Conservation (phyloP, 352 stramenopile genomes). For the Halophytophthora batemanensis region DNA sequence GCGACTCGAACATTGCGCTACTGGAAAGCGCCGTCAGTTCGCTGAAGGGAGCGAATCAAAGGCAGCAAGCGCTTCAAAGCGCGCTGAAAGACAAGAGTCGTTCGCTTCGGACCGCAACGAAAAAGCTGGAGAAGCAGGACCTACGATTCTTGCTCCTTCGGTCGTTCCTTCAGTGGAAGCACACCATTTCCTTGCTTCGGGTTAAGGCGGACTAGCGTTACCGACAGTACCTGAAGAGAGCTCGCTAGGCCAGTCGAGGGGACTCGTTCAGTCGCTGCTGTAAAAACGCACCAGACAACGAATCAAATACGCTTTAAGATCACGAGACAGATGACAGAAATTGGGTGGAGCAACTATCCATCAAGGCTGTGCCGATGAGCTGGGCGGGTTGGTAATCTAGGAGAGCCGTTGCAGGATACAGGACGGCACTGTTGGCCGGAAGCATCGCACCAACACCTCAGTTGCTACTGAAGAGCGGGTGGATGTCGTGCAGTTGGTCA, state of each 20-base stretch:
- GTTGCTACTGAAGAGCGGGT: too few species aligned
- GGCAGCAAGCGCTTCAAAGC: constrained; percentile 27
- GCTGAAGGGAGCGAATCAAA: constrained; percentile 35
- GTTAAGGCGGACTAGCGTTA: constrained; percentile 3
- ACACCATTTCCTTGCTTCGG: constrained; percentile 13
- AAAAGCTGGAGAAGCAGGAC: constrained; percentile 22
- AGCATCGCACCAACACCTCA: too few species aligned
- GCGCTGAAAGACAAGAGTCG: constrained; percentile 25
- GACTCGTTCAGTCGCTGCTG: background rate
- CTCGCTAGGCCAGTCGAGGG: background rate
- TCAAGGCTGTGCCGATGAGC: too few species aligned
- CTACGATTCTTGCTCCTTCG: constrained; percentile 36
- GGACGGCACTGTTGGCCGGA: too few species aligned
- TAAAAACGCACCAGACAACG: too few species aligned
- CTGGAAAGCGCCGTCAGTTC: constrained; percentile 41
- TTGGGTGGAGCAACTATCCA: too few species aligned
- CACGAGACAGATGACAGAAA: too few species aligned
- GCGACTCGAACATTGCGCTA: constrained; percentile 35
- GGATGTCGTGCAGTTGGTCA: too few species aligned
- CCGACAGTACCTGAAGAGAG: constrained; percentile 2
- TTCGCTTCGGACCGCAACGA: constrained; percentile 15
- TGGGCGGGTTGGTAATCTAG: too few species aligned
- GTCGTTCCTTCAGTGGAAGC: constrained; percentile 45
- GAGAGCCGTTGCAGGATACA: too few species aligned
- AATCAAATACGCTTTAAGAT: too few species aligned